These are phyloP conservation scores for Massarina eburnea DNA, from an alignment of 2,329 filamentous ascomycete genomes.

Conservation along the genomic window DNA sequence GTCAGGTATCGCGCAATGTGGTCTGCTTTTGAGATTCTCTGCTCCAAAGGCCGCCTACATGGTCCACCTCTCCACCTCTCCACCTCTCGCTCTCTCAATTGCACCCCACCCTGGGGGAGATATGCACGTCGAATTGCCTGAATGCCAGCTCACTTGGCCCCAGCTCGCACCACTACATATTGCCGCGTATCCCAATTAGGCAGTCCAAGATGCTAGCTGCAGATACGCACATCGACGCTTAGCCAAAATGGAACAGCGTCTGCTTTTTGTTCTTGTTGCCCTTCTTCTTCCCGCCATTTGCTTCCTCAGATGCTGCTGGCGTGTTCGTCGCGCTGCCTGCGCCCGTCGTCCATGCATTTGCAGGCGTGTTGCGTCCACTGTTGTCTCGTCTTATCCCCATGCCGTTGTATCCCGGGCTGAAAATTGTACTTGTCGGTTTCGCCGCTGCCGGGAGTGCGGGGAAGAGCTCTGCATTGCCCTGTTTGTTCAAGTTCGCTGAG, in stretches of 20 bases:
- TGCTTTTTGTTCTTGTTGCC: conserved; percentile 55
- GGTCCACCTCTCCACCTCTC: too few relatives aligned
- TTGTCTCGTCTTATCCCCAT: conserved; percentile 48
- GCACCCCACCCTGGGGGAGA: conserved; percentile 1
- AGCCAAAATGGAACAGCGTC: conserved; percentile 54
- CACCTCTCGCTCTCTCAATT: not conserved
- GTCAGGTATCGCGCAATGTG: too few relatives aligned
- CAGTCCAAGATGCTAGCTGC: conserved; percentile 6
- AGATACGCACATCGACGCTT: conserved; percentile 4
- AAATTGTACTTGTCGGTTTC: conserved; percentile 62
- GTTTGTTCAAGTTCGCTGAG: conserved; percentile 30
- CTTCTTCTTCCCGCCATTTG: conserved; percentile 45
- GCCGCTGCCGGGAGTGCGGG: conserved; percentile 79
- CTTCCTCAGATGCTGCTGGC: conserved; percentile 20
- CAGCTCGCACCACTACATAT: not conserved
- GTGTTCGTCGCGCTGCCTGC: conserved; percentile 25
- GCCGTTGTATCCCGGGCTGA: conserved; percentile 53
- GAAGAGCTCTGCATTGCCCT: conserved; percentile 62
- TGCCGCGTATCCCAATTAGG: conserved; percentile 6
- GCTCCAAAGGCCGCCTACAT: too few relatives aligned
- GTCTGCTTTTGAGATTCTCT: too few relatives aligned
- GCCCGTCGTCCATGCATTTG: conserved; percentile 45
- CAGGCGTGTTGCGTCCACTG: conserved; percentile 41
- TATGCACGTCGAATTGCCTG: conserved; percentile 4
- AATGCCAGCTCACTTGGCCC: not conserved